phyloP scores from a whole-genome alignment of 2,329 filamentous ascomycete genomes.

The Alternaria solani region DNA sequence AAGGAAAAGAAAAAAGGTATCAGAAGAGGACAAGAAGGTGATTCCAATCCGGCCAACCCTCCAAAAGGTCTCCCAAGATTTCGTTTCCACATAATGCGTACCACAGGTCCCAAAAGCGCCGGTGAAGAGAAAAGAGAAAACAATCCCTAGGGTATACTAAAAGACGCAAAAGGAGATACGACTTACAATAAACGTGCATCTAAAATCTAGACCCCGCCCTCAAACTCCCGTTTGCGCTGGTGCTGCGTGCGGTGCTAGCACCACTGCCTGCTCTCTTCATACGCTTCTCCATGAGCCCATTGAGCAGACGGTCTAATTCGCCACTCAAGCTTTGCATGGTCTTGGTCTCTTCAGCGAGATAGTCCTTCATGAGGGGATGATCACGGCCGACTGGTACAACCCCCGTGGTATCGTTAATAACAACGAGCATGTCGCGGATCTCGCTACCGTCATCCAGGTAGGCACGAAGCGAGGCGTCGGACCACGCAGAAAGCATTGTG shows the following conservation, averaged over 20 bases:
- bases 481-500: conserved; percentile 75
- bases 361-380: conserved; percentile 79
- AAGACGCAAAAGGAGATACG: conserved; percentile 3
- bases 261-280: conserved; percentile 30
- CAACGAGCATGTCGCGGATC: conserved; percentile 85
- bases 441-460: conserved; percentile 92
- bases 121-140: background rate
- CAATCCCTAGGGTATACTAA: conserved; percentile 15
- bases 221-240: conserved; percentile 19
- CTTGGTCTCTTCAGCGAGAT: conserved; percentile 89
- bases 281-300: conserved; percentile 73
- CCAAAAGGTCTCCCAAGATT: conserved; percentile 2
- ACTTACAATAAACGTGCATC: conserved; percentile 1
- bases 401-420: conserved; percentile 91
- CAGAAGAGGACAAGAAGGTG: background rate
- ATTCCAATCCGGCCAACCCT: background rate
- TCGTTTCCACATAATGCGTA: conserved; percentile 4
- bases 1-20: background rate
- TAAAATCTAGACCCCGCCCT: conserved; percentile 7
- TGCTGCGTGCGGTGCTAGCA: conserved; percentile 17
- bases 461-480: conserved; percentile 81
- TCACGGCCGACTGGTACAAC: conserved; percentile 81
- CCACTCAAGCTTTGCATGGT: conserved; percentile 87
- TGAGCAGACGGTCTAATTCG: conserved; percentile 87
- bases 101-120: background rate